Evolutionary conservation across 2,329 filamentous ascomycete genomes (phyloP).

Genomic region (Talaromyces verruculosus): DNA sequence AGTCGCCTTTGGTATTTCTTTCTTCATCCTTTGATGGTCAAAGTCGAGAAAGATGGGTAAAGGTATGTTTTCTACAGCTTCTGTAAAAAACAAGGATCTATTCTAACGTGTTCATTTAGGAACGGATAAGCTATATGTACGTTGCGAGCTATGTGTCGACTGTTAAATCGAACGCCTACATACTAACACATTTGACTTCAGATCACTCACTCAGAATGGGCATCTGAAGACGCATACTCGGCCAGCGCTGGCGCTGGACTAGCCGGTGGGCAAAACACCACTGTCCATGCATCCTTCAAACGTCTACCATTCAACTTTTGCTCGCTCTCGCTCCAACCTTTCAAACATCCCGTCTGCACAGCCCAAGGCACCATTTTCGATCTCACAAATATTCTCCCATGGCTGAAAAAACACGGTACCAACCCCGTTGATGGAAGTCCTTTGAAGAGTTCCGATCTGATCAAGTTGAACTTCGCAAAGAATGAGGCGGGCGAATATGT

Average conservation of each 20-base stretch:
- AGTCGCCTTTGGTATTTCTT: not conserved
- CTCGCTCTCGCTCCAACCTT: slow-evolving; percentile 91
- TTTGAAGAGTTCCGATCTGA: slow-evolving; percentile 76
- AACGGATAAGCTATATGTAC: slow-evolving; percentile 53
- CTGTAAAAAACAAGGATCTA: not conserved
- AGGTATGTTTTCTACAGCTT: slow-evolving; percentile 33
- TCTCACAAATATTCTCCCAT: slow-evolving; percentile 86
- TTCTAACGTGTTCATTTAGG: slow-evolving; percentile 32
- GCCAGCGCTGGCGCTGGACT: slow-evolving; percentile 72
- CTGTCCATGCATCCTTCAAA: slow-evolving; percentile 68
- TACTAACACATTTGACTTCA: slow-evolving; percentile 33
- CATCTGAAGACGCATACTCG: slow-evolving; percentile 82
- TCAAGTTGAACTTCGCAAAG: slow-evolving; percentile 86
- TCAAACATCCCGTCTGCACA: slow-evolving; percentile 92
- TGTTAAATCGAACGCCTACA: not conserved
- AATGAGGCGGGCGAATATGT: slow-evolving; percentile 91
- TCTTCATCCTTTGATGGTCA: not conserved
- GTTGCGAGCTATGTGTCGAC: slow-evolving; percentile 20
- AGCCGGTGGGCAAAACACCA: slow-evolving; percentile 52
- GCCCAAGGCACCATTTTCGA: slow-evolving; percentile 86
- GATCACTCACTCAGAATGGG: slow-evolving; percentile 98
- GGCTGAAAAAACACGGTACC: slow-evolving; percentile 90
- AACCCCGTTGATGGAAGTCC: slow-evolving; percentile 85
- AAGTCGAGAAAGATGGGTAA: slow-evolving; percentile 36
- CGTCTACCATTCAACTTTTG: slow-evolving; percentile 97